These are phyloP conservation scores for Podila horticola DNA, from an alignment of 192 early-diverging fungal species.

Conservation along the genomic window DNA sequence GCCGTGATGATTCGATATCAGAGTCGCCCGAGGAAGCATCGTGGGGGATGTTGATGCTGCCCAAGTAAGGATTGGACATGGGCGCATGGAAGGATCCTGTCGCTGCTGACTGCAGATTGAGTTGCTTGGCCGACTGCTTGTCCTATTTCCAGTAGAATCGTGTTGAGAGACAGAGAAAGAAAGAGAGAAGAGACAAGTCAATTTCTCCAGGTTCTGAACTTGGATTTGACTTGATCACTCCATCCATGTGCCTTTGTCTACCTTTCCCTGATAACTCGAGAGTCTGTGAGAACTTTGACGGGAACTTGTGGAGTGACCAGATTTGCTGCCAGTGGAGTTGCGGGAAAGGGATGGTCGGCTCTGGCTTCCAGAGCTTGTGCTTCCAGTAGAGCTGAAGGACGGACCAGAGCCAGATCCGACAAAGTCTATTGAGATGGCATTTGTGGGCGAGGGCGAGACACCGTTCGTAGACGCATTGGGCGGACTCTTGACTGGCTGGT, in stretches of 20 bases:
- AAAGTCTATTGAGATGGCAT: constrained; percentile 46
- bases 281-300: constrained; percentile 27
- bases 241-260: not conserved
- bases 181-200: not conserved
- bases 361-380: constrained; percentile 9
- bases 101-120: constrained; percentile 38
- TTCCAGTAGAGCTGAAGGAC: constrained; percentile 11
- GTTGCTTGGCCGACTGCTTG: constrained; percentile 25
- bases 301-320: constrained; percentile 30
- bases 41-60: constrained; percentile 51
- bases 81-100: constrained; percentile 37
- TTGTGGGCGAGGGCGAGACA: constrained; percentile 34
- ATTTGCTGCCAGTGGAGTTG: constrained; percentile 47
- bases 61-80: constrained; percentile 48
- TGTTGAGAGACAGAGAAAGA: not conserved
- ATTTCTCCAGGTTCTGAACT: no score
- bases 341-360: constrained; percentile 31
- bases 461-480: constrained; percentile 24
- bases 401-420: constrained; percentile 7
- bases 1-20: constrained; percentile 40
- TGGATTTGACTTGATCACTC: not conserved
- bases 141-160: not conserved
- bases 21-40: constrained; percentile 50
- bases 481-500: constrained; percentile 14
- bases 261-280: constrained; percentile 45